Base-by-base conservation (phyloP, 768 basidiomycete genomes). In the Trametes elegans region DNA sequence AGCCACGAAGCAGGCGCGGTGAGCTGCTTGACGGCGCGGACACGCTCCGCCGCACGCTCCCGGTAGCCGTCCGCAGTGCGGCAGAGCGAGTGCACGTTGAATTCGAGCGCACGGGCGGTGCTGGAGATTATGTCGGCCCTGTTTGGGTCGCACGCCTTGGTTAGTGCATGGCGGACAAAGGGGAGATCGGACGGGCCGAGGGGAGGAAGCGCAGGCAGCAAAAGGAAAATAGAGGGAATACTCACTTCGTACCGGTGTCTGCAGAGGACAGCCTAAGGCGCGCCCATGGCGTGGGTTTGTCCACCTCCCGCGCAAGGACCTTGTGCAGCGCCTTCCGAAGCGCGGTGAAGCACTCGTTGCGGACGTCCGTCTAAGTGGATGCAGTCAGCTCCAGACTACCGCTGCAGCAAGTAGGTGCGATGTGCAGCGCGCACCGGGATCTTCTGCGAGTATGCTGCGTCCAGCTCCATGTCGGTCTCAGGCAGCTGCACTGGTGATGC, bases 21-120 rank as follows among this genome's bases (percentile, higher is more conserved):
- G 46, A 47, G 36, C 64, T 18, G 16, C 21, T 61, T 13, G 18
- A 39, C 38, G n/a, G 38, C 38, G 24, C 68, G 51, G 3, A 31
- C 70, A 68, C 14, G 55, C 54, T 11, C 64, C 62, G 2, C 38
- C 2, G 76, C 62, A 2, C 77, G 76, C 5, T 39, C 57, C 14
- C 64, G 62, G 59, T 88, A 88, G 8, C 84, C 84, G 2, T 69
- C 67, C 8, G 64, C 58, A 0, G 82, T 84, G 38, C 75, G 76
- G 14, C 77, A 79, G 71, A 84, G 74, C 0, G 76, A 72, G 38
- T 79, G 73, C 1, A 71, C 72, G 4, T 55, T 67, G 53, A 78
- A 76, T 54, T 87, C 86, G 7, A 84, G 66, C 28, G 71, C 68
- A 47, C 67, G 73, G 4, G 84, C 79, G 2, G 71, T 69, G 1